Evolutionary conservation across 148 eudicot species (phyloP), one percentile per base, ranked within the genome.

Genomic region (Camellia japonica): DNA sequence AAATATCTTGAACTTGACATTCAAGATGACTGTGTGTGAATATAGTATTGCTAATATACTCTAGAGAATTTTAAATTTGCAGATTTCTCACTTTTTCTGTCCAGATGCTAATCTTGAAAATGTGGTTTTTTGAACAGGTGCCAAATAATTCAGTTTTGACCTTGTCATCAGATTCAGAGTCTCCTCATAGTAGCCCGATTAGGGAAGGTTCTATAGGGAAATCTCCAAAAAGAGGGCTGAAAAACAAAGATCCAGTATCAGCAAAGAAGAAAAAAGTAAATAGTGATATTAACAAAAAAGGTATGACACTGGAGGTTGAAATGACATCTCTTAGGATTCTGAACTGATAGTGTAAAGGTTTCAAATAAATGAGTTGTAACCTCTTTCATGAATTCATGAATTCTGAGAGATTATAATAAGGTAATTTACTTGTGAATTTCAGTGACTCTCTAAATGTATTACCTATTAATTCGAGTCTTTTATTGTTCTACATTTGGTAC

Each of bases 161-260:
- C 49, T 80, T 96, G 80, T 91, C 95, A 56, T 92, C 98, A 46
- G 97, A 92, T 89, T 90, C 98, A 54, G 99, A 93, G 64, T 74
- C 91, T 61, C 78, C 87, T 55, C 75, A 76, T 80, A 87, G 83
- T 66, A 78, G 81, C 78, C 80, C 87, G 30, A 71, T 76, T 18
- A 83, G 63, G 42, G 81, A 64, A 68, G 80, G 51, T 61, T 80
- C 78, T 4, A 86, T 85, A 74, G 52, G 80, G 72, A 91, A 93
- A 84, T 86, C 96, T 79, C 88, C 91, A 4, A 87, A 60, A 72
- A 90, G 91, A 80, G 73, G 60, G 76, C 55, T 78, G 71, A 82
- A 81, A 82, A 75, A 80, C 74, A 90, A 82, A 85, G 86, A 83
- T 74, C 78, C 42, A 23, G 76, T 65, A 54, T 73, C 85, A 46